Evolutionary conservation across 2,329 filamentous ascomycete genomes (phyloP).

Genomic region (Mycosphaerelloides madeirae): DNA sequence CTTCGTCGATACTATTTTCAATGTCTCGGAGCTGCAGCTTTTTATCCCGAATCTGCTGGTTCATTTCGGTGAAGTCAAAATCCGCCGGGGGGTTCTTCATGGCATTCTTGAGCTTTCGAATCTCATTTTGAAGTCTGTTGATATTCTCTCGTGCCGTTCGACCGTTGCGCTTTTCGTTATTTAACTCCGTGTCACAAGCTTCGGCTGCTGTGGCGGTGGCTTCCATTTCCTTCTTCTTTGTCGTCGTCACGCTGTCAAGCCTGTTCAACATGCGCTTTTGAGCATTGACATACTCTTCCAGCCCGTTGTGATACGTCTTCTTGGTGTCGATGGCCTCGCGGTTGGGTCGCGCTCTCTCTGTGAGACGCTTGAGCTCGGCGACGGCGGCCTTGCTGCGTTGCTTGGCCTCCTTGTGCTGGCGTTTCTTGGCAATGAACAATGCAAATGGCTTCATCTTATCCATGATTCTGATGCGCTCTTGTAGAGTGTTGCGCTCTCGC

Average conservation of each 20-base stretch:
- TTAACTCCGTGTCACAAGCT: slow-evolving; percentile 34
- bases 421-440: slow-evolving; percentile 56
- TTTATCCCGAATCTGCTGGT: slow-evolving; percentile 64
- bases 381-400: slow-evolving; percentile 51
- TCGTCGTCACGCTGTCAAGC: slow-evolving; percentile 52
- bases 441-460: slow-evolving; percentile 62
- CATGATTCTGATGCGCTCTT: slow-evolving; percentile 60
- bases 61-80: slow-evolving; percentile 67
- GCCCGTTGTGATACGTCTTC: slow-evolving; percentile 57
- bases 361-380: slow-evolving; percentile 55
- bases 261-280: slow-evolving; percentile 53
- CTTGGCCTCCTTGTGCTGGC: slow-evolving; percentile 51
- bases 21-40: slow-evolving; percentile 43
- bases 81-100: slow-evolving; percentile 59
- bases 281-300: slow-evolving; percentile 53
- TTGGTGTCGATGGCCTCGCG: slow-evolving; percentile 66
- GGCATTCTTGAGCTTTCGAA: slow-evolving; percentile 60
- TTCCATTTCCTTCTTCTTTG: slow-evolving; percentile 34
- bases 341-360: slow-evolving; percentile 61
- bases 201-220: slow-evolving; percentile 36
- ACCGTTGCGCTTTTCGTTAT: slow-evolving; percentile 39
- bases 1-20: slow-evolving; percentile 39
- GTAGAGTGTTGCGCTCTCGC: slow-evolving; percentile 66
- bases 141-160: slow-evolving; percentile 33
- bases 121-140: slow-evolving; percentile 39